Evolutionary conservation across 2,329 filamentous ascomycete species (phyloP).

Genomic region (Westerdykella aurantiaca): DNA sequence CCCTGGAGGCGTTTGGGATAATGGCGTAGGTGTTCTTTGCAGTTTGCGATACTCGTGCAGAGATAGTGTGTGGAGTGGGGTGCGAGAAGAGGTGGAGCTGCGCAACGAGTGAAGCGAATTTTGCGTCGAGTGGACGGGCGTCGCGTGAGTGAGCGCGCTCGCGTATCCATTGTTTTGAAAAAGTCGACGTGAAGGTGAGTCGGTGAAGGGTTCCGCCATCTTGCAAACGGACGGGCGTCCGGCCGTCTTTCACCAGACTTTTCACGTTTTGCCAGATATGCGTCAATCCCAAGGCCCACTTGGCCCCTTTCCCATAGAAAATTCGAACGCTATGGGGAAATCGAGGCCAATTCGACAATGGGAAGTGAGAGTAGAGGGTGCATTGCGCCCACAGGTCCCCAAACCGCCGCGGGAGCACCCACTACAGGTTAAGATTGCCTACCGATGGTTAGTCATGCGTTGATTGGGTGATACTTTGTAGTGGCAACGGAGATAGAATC

Average conservation of each 20-base stretch:
- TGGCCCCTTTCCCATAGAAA: not conserved
- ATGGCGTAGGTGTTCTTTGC: slow-evolving; percentile 29
- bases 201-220: slow-evolving; percentile 17
- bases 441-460: too few species aligned
- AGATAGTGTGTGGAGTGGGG: slow-evolving; percentile 31
- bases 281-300: not conserved
- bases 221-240: slow-evolving; percentile 2
- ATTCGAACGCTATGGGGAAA: not conserved
- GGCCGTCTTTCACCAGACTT: not conserved
- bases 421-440: not conserved
- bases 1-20: slow-evolving; percentile 22
- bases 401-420: not conserved
- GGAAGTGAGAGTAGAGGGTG: not conserved
- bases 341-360: not conserved
- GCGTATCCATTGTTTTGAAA: slow-evolving; percentile 1
- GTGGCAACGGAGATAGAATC: too few species aligned
- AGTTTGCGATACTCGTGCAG: slow-evolving; percentile 39
- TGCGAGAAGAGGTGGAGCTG: slow-evolving; percentile 28
- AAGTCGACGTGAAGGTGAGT: slow-evolving; percentile 22
- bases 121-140: slow-evolving; percentile 35
- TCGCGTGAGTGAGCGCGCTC: slow-evolving; percentile 17
- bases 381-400: not conserved
- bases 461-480: too few species aligned
- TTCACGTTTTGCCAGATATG: not conserved
- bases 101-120: slow-evolving; percentile 22